Percentiles rank a stretch among this genome's conserved stretches.
Evolutionary conservation across 1,284 basidiomycete species (phyloP).

Genomic region (Boletus sp.): DNA sequence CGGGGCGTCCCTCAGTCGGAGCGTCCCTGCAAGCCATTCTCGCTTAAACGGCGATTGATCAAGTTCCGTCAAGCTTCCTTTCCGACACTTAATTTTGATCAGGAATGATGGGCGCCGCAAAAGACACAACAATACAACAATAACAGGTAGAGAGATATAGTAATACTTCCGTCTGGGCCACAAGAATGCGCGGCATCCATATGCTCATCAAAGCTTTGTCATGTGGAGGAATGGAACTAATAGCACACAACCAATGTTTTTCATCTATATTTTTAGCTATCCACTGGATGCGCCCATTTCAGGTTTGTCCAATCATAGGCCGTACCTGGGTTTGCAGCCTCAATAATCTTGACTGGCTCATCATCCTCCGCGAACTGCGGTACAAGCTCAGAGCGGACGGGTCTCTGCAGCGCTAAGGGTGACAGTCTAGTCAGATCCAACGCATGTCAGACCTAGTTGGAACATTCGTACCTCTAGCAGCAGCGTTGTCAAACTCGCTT

Average conservation of each 20-base stretch:
- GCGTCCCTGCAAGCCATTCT: constrained; percentile 27
- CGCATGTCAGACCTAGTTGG: not conserved
- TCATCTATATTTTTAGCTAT: constrained; percentile 15
- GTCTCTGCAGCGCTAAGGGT: constrained; percentile 17
- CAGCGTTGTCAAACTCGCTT: constrained; percentile 25
- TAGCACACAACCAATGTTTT: constrained; percentile 1
- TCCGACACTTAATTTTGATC: constrained; percentile 13
- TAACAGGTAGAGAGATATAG: constrained; percentile 22
- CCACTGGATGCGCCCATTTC: constrained; percentile 11
- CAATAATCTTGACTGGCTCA: constrained; percentile 8
- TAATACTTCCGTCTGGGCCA: constrained; percentile 19
- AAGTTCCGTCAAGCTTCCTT: constrained; percentile 25
- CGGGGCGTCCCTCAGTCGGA: constrained; percentile 7
- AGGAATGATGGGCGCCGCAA: constrained; percentile 14
- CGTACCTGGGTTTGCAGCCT: constrained; percentile 9
- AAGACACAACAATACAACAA: constrained; percentile 16
- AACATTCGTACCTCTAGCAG: constrained; percentile 20
- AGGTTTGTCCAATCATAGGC: constrained; percentile 24
- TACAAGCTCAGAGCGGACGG: constrained; percentile 22
- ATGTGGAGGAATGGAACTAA: constrained; percentile 6
- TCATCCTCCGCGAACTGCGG: constrained; percentile 10
- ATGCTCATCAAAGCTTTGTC: constrained; percentile 3
- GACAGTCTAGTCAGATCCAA: constrained; percentile 10
- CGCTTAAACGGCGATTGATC: constrained; percentile 21
- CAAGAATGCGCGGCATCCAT: constrained; percentile 4